Percentiles rank a stretch among this genome's conserved stretches.
Conservation (phyloP, 2,329 filamentous ascomycete species). For the Xylaria sp. region DNA sequence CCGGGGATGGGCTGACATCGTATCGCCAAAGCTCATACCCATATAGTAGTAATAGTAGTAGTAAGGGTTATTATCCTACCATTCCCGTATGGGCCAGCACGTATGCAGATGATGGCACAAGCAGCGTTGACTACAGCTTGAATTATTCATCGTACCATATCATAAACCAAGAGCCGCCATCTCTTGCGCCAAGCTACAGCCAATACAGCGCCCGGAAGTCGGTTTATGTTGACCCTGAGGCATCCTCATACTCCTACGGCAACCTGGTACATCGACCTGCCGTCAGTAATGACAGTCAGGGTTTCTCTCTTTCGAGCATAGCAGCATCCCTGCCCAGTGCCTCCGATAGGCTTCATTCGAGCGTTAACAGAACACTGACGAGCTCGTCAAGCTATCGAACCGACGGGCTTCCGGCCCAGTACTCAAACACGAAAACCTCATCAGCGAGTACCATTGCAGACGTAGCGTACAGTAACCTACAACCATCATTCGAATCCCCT, state of each 20-base stretch:
- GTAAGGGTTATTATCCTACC: slow-evolving; percentile 50
- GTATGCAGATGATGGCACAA: slow-evolving; percentile 50
- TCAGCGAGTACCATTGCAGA: slow-evolving; percentile 41
- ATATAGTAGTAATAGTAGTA: slow-evolving; percentile 40
- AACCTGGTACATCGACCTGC: slow-evolving; percentile 53
- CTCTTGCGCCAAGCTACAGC: slow-evolving; percentile 49
- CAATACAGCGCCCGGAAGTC: slow-evolving; percentile 46
- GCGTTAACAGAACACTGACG: slow-evolving; percentile 48
- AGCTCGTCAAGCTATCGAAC: slow-evolving; percentile 48
- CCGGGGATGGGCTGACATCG: slow-evolving; percentile 48
- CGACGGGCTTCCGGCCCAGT: slow-evolving; percentile 43
- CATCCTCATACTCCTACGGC: slow-evolving; percentile 49
- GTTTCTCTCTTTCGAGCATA: slow-evolving; percentile 55
- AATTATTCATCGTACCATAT: slow-evolving; percentile 51
- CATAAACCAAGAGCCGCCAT: slow-evolving; percentile 49
- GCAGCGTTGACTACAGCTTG: slow-evolving; percentile 50
- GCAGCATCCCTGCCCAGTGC: slow-evolving; percentile 54
- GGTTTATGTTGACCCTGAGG: slow-evolving; percentile 52
- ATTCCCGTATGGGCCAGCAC: slow-evolving; percentile 50
- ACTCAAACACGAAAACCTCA: slow-evolving; percentile 39
- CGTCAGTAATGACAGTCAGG: slow-evolving; percentile 48
- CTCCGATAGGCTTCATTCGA: slow-evolving; percentile 50
- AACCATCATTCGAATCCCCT: slow-evolving; percentile 41
- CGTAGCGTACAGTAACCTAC: slow-evolving; percentile 46
- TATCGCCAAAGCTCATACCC: slow-evolving; percentile 51